Conservation (phyloP, 306 rosid genomes). For the Glycine soja region DNA sequence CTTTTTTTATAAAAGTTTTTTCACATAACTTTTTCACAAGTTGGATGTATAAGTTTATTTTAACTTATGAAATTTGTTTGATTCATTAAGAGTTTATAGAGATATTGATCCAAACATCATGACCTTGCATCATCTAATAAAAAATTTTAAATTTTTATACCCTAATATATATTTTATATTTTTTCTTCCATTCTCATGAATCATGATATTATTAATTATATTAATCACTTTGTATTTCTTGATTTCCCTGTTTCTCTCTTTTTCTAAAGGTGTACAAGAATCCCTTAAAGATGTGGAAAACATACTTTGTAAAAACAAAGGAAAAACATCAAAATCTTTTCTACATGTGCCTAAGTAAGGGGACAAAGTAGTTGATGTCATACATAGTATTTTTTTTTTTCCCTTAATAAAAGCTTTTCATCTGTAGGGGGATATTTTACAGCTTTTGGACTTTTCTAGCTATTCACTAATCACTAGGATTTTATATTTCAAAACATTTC, state of each 20-base stretch:
- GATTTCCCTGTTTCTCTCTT: neutral
- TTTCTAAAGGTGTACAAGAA: neutral
- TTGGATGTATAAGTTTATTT: too few species aligned
- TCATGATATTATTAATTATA: neutral
- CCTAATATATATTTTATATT: neutral
- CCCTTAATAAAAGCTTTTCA: neutral
- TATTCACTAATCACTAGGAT: neutral
- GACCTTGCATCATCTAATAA: neutral
- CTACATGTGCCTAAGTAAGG: neutral
- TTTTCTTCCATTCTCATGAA: neutral
- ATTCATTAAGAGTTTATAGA: too few species aligned
- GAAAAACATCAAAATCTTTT: neutral
- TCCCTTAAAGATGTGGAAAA: neutral
- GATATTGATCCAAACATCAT: too few species aligned
- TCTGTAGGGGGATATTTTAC: neutral
- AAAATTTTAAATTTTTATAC: too few species aligned
- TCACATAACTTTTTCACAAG: too few species aligned
- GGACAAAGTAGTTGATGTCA: slow-evolving; percentile 2
- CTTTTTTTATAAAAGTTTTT: too few species aligned
- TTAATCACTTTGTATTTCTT: neutral
- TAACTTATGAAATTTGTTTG: too few species aligned
- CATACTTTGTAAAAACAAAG: neutral
- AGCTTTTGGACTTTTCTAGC: neutral
- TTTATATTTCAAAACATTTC: neutral
- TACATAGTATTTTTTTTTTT: neutral